Conservation (phyloP, 169 alveolate species). For the Plasmodium coatneyi region DNA sequence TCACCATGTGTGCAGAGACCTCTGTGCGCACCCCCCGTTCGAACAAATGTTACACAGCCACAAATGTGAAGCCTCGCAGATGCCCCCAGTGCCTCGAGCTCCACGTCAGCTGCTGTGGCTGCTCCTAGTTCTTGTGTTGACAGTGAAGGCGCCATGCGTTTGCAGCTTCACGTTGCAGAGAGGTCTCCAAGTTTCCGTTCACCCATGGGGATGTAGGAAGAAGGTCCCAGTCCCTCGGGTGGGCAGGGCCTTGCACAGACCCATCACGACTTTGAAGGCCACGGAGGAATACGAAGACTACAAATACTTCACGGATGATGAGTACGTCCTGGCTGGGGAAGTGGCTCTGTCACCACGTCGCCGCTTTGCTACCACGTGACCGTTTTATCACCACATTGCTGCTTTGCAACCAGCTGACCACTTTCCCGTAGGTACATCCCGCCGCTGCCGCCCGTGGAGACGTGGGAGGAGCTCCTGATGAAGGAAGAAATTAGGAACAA, state of each 20-base stretch:
- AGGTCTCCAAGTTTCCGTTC: background rate
- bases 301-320: slow-evolving; percentile 68
- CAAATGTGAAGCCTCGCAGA: background rate
- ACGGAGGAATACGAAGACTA: slow-evolving; percentile 57
- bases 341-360: background rate
- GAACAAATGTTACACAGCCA: background rate
- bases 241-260: background rate
- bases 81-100: background rate
- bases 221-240: background rate
- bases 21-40: background rate
- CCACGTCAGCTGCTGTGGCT: background rate
- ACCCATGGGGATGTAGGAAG: background rate
- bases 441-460: slow-evolving; percentile 72
- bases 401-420: background rate
- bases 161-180: background rate
- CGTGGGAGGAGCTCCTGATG: slow-evolving; percentile 69
- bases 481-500: slow-evolving; percentile 66
- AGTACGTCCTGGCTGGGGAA: background rate
- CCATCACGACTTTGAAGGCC: background rate
- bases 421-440: slow-evolving; percentile 43
- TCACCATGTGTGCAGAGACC: background rate
- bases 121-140: background rate
- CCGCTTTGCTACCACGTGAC: background rate
- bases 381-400: background rate
- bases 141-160: background rate